Evolutionary conservation across 2,329 filamentous ascomycete genomes (phyloP), one percentile per base, ranked within the genome.

Genomic region (Botryosphaeria dothidea): DNA sequence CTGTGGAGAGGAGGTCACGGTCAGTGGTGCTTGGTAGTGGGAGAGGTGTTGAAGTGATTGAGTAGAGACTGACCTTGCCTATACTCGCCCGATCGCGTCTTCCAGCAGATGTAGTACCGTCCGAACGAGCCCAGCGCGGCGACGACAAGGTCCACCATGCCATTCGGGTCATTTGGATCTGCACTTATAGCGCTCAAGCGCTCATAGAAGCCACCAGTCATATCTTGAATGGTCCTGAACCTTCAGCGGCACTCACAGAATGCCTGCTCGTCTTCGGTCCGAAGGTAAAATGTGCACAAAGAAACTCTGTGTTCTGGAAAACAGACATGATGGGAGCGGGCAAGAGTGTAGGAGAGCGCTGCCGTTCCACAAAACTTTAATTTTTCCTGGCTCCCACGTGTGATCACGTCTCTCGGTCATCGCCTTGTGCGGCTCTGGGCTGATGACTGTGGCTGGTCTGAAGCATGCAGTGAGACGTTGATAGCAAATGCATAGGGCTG

Each of bases 101-200:
- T 77, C 77, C 76, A 79, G 62, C 76, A 78, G 7, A 79, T 70
- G 54, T 78, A 79, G 62, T 78, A 78, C 51, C 75, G 69, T 48
- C 78, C 77, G 41, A 79, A 79, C 0, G 76, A 76, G 0, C 77
- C 77, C 58, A 78, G 76, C 0, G 77, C 77, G 63, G 76, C 77
- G 4, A 78, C 74, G 2, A 79, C 64, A 8, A 78, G 67, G 60
- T 78, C 76, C 21, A 76, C 68, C 58, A 79, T 49, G 69, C 80
- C 72, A 27, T 76, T 73, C 1, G 73, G 71, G 48, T 75, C 70
- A 7, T 66, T 62, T 1, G 73, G 70, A 27, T 77, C 69, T 25
- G 72, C 68, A 3, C 74, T 71, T 61, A 77, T 75, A 31, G 74
- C 70, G 7, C 67, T 74, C 5, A 77, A 67, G 5, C 73, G 71